Percentiles rank a stretch among this genome's conserved stretches.
Evolutionary conservation across 83 land plant species (phyloP).

Genomic region (Isoetes engelmannii): DNA sequence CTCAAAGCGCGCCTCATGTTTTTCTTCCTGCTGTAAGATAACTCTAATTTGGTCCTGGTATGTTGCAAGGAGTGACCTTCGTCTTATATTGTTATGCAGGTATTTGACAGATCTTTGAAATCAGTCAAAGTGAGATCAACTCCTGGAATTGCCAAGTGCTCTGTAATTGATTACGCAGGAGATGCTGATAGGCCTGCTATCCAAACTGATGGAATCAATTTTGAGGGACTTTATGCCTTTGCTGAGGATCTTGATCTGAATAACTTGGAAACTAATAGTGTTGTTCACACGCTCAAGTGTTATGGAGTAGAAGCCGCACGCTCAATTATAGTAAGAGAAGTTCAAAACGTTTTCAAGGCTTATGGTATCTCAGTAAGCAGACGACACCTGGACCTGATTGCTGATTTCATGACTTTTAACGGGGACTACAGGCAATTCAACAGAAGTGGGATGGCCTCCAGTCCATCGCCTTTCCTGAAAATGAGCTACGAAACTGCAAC

Average conservation of each 20-base stretch:
- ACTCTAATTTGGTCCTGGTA: neutral
- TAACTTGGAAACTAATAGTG: constrained; percentile 57
- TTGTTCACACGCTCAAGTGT: constrained; percentile 57
- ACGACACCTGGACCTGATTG: constrained; percentile 64
- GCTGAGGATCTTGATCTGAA: constrained; percentile 60
- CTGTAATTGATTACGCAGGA: constrained; percentile 40
- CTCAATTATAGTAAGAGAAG: constrained; percentile 63
- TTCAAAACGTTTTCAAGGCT: constrained; percentile 49
- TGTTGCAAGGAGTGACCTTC: neutral
- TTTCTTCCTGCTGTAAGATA: constrained; percentile 27
- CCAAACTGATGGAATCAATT: constrained; percentile 81
- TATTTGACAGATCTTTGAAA: constrained; percentile 64
- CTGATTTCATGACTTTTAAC: constrained; percentile 84
- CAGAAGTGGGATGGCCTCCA: constrained; percentile 53
- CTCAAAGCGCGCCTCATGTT: constrained; percentile 26
- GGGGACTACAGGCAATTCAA: constrained; percentile 79
- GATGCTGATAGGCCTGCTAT: constrained; percentile 33
- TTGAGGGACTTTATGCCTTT: constrained; percentile 48
- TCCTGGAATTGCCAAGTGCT: constrained; percentile 50
- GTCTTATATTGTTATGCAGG: constrained; percentile 38
- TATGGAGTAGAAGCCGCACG: constrained; percentile 95
- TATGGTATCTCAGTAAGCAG: constrained; percentile 64
- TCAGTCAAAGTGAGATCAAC: constrained; percentile 47
- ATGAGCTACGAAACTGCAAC: constrained; percentile 92
- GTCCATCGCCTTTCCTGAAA: constrained; percentile 68